Conservation (phyloP, 1,139 yeast species). For the Pneumocystis sp. region DNA sequence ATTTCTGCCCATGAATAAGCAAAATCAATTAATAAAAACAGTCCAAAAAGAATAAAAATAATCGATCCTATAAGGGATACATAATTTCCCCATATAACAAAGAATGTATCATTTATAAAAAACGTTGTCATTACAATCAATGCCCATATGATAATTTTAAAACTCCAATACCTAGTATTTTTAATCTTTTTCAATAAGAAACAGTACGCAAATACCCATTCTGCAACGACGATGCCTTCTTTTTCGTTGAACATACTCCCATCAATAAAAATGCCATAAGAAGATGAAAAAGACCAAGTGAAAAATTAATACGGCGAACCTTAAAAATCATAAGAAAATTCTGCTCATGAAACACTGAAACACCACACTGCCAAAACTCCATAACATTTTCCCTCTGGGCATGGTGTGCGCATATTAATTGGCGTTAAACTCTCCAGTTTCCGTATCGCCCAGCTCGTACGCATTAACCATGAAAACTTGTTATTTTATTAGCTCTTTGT, state of each 20-base stretch:
- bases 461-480: constrained; percentile 68
- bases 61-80: constrained; percentile 75
- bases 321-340: background rate
- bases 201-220: constrained; percentile 37
- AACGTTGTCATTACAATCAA: constrained; percentile 48
- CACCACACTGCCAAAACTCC: constrained; percentile 63
- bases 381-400: constrained; percentile 66
- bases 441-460: constrained; percentile 65
- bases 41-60: constrained; percentile 73
- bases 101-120: constrained; percentile 73
- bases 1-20: constrained; percentile 99
- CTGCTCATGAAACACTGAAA: background rate
- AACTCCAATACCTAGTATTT: constrained; percentile 45
- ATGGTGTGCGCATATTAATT: constrained; percentile 47
- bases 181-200: background rate
- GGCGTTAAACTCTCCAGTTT: constrained; percentile 61
- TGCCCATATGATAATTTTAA: constrained; percentile 52
- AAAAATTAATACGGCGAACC: constrained; percentile 72
- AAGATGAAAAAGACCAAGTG: constrained; percentile 68
- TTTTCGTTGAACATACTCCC: constrained; percentile 62
- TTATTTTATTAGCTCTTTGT: background rate
- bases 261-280: constrained; percentile 50
- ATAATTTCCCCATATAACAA: constrained; percentile 80
- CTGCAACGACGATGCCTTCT: constrained; percentile 71
- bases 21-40: constrained; percentile 81